Evolutionary conservation across 1,139 yeast genomes (phyloP), one percentile per base, ranked within the genome.

Genomic region (Yamadazyma membranifaciens): DNA sequence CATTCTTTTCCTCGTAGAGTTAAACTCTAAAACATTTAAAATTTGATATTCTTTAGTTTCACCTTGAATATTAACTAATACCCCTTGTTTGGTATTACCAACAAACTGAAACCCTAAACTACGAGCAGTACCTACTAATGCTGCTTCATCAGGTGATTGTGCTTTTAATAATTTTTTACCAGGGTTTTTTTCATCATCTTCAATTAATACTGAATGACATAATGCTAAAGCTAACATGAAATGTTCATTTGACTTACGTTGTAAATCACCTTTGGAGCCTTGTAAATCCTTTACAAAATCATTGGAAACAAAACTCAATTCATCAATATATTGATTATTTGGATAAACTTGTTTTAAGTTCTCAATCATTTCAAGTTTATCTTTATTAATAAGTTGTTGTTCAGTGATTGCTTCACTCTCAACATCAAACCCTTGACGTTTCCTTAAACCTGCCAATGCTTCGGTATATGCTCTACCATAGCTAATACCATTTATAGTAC

Each of bases 171-270:
- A 48, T 31, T 63, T 45, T 40, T 60, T 63, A 1, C 60, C 63
- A 1, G 73, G 67, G 9, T 34, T 36, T 34, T 63, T 55, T 38
- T 66, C 64, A 6, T 69, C 70, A 16, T 60, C 60, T 48, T 79
- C 85, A 14, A 76, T 68, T 34, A 79, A 61, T 14, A 79, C 83
- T n/a, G 82, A 75, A 52, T 80, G 84, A 53, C 84, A 80, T 30
- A 92, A 68, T 0, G 97, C 92, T 44, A 92, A 72, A 0, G 94
- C 89, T 38, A 86, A 65, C 95, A 91, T 87, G 56, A 92, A 92
- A 45, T 81, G 80, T 52, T 81, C 83, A 49, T 81, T 79, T 3
- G 87, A 83, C 31, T 64, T 60, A 49, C 81, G 81, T 56, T 87
- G 96, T 2, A 60, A 39, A 1, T 55, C 60, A 1, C 68, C 69